phyloP scores from a whole-genome alignment of 2,329 filamentous ascomycete species.

The Stylonectria norvegica region DNA sequence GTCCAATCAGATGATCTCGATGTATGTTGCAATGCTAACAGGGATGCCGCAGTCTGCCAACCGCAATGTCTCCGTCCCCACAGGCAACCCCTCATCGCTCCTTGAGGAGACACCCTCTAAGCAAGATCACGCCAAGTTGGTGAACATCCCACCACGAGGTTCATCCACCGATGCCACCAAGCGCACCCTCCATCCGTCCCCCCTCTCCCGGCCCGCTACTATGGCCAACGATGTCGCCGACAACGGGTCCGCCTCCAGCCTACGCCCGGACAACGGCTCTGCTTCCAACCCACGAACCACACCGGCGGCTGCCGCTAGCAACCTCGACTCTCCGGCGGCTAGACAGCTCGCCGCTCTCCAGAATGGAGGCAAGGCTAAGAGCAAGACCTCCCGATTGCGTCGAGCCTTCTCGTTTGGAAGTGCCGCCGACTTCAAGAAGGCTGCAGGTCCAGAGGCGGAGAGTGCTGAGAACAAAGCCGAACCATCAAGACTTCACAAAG shows the following conservation, averaged over 20 bases:
- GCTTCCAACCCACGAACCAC: too few relatives aligned
- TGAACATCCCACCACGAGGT: slow-evolving; percentile 58
- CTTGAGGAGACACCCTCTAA: slow-evolving; percentile 46
- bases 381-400: slow-evolving; percentile 80
- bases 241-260: slow-evolving; percentile 39
- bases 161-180: slow-evolving; percentile 66
- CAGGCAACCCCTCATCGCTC: slow-evolving; percentile 49
- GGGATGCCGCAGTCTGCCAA: slow-evolving; percentile 54
- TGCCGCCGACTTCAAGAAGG: slow-evolving; percentile 81
- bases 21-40: slow-evolving; percentile 45
- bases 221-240: slow-evolving; percentile 54
- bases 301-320: slow-evolving; percentile 33
- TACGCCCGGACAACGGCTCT: slow-evolving; percentile 15
- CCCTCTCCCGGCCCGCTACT: slow-evolving; percentile 67
- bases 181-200: slow-evolving; percentile 64
- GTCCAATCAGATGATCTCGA: slow-evolving; percentile 42
- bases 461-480: slow-evolving; percentile 31
- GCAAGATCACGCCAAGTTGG: slow-evolving; percentile 52
- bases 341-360: slow-evolving; percentile 86
- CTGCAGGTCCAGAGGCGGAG: slow-evolving; percentile 59
- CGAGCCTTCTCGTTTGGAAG: slow-evolving; percentile 97
- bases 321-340: slow-evolving; percentile 65
- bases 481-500: slow-evolving; percentile 61
- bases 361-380: slow-evolving; percentile 72
- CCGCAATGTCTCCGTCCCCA: slow-evolving; percentile 54